These are phyloP conservation scores for Tetragonia tetragonoides DNA, from an alignment of 148 eudicot species.

Conservation along the genomic window DNA sequence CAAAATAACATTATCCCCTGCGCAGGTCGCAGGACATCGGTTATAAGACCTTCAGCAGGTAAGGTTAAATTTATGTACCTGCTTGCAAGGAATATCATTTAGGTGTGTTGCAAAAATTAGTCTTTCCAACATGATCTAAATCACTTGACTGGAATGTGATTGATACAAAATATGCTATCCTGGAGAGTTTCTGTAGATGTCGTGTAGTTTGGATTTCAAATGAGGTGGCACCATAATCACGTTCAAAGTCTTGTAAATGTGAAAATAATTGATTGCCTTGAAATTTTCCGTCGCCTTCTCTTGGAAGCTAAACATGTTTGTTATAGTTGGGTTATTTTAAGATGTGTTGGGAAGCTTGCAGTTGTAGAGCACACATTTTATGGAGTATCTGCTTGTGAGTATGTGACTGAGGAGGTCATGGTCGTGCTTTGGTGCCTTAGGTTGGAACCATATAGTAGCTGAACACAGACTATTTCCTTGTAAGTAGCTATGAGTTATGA, in stretches of 20 bases:
- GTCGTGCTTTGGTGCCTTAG: too few species aligned
- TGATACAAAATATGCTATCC: not conserved
- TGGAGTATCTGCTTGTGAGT: too few species aligned
- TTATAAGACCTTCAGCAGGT: slow-evolving; percentile 19
- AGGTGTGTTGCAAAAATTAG: not conserved
- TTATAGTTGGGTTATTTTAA: too few species aligned
- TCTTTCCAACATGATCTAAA: not conserved
- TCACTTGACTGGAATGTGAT: not conserved
- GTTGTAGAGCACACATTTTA: too few species aligned
- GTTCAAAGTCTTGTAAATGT: not conserved
- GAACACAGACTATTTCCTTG: too few species aligned
- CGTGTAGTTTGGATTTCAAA: too few species aligned
- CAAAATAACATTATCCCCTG: not conserved
- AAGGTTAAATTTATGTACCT: slow-evolving; percentile 12
- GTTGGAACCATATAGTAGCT: too few species aligned
- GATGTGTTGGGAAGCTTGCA: too few species aligned
- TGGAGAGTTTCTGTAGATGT: not conserved
- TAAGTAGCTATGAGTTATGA: too few species aligned
- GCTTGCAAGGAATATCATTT: slow-evolving; percentile 13
- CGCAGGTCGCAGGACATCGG: slow-evolving; percentile 12
- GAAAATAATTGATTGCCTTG: not conserved
- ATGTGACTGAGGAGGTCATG: too few species aligned
- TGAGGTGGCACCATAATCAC: not conserved
- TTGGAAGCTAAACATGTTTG: not conserved
- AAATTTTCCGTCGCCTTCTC: not conserved